Evolutionary conservation across 495 filamentous ascomycete genomes (phyloP).

Genomic region (Acidomyces sp.): DNA sequence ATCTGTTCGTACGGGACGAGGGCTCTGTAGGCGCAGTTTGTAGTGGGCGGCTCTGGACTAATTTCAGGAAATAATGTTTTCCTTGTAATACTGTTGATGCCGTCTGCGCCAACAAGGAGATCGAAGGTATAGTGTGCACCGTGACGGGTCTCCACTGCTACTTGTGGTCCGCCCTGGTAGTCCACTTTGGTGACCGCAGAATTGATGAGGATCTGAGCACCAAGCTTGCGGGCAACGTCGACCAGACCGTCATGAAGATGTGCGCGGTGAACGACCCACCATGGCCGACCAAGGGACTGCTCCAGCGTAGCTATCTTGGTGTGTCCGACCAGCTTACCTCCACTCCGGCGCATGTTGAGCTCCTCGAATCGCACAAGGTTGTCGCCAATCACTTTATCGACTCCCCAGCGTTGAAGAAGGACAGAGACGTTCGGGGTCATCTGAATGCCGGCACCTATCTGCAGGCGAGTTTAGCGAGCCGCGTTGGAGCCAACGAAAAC

Average conservation of each 20-base stretch:
- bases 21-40: conserved; percentile 33
- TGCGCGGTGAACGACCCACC: conserved; percentile 23
- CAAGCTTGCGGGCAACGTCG: conserved; percentile 25
- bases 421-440: conserved; percentile 17
- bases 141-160: conserved; percentile 26
- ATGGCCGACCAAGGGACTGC: conserved; percentile 11
- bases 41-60: conserved; percentile 28
- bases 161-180: conserved; percentile 18
- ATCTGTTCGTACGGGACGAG: conserved; percentile 31
- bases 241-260: conserved; percentile 33
- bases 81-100: conserved; percentile 30
- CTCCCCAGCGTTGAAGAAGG: conserved; percentile 22
- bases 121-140: conserved; percentile 30
- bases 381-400: conserved; percentile 28
- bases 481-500: too few relatives aligned
- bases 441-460: conserved; percentile 15
- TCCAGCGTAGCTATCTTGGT: conserved; percentile 21
- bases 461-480: too few relatives aligned
- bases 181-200: conserved; percentile 25
- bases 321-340: conserved; percentile 30
- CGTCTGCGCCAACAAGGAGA: conserved; percentile 33
- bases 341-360: conserved; percentile 31
- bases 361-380: conserved; percentile 31
- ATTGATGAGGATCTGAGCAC: conserved; percentile 27
- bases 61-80: conserved; percentile 29